phyloP scores from a whole-genome alignment of 768 basidiomycete genomes.

The Leccinum longicurvipes region DNA sequence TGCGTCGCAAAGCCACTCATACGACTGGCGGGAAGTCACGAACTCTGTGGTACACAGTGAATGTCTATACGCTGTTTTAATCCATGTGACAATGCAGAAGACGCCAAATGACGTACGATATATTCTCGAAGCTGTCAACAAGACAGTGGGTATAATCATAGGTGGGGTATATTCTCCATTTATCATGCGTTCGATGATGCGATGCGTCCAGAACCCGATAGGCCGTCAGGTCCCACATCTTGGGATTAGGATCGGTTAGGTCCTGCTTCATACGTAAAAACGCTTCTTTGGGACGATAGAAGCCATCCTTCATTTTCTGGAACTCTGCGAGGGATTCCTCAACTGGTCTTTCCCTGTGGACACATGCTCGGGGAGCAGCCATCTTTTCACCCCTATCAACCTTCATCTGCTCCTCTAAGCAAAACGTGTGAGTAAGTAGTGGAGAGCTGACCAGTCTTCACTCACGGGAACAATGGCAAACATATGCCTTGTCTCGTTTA shows the following conservation, averaged over 20 bases:
- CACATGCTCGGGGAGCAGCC: conserved; percentile 76
- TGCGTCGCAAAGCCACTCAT: conserved; percentile 98
- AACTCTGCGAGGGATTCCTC: conserved; percentile 87
- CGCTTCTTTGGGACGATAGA: conserved; percentile 88
- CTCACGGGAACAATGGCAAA: conserved; percentile 94
- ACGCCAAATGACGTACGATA: conserved; percentile 66
- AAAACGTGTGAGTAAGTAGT: conserved; percentile 2
- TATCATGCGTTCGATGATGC: conserved; percentile 89
- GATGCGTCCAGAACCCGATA: conserved; percentile 89
- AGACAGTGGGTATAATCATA: conserved; percentile 99
- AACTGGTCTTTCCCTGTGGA: conserved; percentile 84
- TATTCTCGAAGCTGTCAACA: conserved; percentile 98
- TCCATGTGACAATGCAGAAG: background rate
- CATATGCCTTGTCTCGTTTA: conserved; percentile 87
- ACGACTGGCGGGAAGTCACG: conserved; percentile 91
- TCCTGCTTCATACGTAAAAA: conserved; percentile 98
- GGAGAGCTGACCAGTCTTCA: conserved; percentile 11
- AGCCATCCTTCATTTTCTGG: conserved; percentile 86
- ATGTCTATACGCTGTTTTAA: conserved; percentile 53
- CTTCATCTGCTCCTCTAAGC: conserved; percentile 87
- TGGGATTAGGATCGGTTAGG: conserved; percentile 86
- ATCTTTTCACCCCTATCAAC: conserved; percentile 82
- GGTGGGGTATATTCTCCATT: conserved; percentile 97
- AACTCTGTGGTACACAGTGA: conserved; percentile 97
- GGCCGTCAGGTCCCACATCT: conserved; percentile 99